Conservation (phyloP, 345 rosid genomes). For the Rhodamnia argentea region DNA sequence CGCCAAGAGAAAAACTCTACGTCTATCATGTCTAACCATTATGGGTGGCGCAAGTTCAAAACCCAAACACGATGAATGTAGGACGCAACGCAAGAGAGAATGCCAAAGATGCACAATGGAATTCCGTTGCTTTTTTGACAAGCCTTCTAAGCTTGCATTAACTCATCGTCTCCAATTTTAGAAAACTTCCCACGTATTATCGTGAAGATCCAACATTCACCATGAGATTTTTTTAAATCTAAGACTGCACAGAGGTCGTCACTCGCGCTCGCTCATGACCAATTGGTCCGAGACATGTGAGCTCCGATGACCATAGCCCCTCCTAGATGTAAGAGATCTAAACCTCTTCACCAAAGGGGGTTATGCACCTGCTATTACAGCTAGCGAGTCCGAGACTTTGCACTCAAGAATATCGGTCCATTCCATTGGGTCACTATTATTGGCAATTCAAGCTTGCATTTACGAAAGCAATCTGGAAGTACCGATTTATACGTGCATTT, state of each 20-base stretch:
- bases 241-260: neutral
- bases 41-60: neutral
- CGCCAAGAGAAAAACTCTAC: no score
- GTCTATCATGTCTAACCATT: neutral
- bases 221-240: neutral
- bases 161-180: neutral
- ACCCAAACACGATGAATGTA: neutral
- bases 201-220: neutral
- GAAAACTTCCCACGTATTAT: neutral
- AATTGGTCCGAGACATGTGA: neutral
- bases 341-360: neutral
- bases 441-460: neutral
- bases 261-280: neutral
- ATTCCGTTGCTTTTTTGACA: neutral
- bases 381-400: neutral
- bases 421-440: neutral
- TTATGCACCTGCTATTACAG: neutral
- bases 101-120: neutral
- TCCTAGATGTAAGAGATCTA: rapidly evolving
- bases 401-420: neutral
- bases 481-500: rapidly evolving
- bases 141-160: neutral
- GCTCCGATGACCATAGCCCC: neutral
- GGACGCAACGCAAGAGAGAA: neutral
- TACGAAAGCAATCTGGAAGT: rapidly evolving